These are phyloP conservation scores for Linnemannia exigua DNA, from an alignment of 192 early-diverging fungal genomes.

Conservation along the genomic window DNA sequence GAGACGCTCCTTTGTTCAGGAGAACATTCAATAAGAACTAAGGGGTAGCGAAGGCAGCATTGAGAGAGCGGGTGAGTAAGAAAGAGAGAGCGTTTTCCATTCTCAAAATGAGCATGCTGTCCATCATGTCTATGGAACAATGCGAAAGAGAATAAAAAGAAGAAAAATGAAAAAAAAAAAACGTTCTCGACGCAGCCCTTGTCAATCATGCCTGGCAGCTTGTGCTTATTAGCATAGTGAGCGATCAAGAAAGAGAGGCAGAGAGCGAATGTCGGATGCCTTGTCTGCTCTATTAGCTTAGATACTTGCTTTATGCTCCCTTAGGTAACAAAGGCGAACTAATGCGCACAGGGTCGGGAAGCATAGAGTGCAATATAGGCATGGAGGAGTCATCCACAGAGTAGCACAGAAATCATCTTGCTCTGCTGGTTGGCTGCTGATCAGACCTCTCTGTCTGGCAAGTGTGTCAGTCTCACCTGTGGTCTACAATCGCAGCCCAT, in stretches of 20 bases:
- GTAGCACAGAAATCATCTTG: too few species aligned
- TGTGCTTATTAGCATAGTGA: too few species aligned
- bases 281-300: background rate
- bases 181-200: background rate
- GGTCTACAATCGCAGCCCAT: background rate
- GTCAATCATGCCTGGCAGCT: background rate
- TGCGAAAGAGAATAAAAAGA: too few species aligned
- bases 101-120: too few species aligned
- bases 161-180: background rate
- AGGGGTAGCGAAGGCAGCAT: background rate
- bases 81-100: background rate
- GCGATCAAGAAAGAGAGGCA: background rate
- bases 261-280: background rate
- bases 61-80: conserved; percentile 2
- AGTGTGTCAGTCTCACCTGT: background rate
- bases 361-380: background rate
- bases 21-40: background rate
- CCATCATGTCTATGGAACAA: too few species aligned
- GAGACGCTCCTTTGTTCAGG: background rate
- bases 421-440: too few species aligned
- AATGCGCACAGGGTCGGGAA: background rate
- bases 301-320: background rate
- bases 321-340: conserved; percentile 3
- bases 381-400: too few species aligned
- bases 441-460: background rate